Conservation (phyloP, 2,329 filamentous ascomycete species). For the Pyrenochaeta sp. region DNA sequence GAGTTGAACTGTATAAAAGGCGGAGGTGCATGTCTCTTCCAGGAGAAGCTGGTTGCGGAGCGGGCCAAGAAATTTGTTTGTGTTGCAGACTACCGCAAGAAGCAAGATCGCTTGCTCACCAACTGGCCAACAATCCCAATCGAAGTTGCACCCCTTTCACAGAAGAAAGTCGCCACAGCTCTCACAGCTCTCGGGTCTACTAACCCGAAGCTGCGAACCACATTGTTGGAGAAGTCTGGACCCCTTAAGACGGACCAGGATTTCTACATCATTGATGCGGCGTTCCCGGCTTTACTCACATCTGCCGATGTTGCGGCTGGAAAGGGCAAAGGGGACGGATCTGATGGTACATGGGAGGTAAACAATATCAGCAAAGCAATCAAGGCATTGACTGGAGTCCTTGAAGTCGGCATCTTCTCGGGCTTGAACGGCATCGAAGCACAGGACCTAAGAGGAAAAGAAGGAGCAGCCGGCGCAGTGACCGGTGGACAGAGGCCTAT, state of each 20-base stretch:
- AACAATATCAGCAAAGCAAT: slow-evolving; percentile 75
- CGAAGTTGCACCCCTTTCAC: slow-evolving; percentile 87
- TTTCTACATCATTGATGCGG: slow-evolving; percentile 91
- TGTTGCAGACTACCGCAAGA: slow-evolving; percentile 91
- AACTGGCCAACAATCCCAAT: slow-evolving; percentile 89
- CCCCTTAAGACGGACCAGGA: slow-evolving; percentile 86
- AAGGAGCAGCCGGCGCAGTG: slow-evolving; percentile 50
- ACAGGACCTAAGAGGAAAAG: slow-evolving; percentile 52
- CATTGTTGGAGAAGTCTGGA: slow-evolving; percentile 78
- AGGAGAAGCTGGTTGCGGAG: slow-evolving; percentile 94
- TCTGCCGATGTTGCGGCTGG: slow-evolving; percentile 59
- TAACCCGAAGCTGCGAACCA: slow-evolving; percentile 74
- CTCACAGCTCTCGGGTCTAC: slow-evolving; percentile 76
- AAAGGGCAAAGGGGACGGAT: slow-evolving; percentile 60
- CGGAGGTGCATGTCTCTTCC: slow-evolving; percentile 94
- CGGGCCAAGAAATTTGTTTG: slow-evolving; percentile 86
- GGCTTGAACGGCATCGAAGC: slow-evolving; percentile 79
- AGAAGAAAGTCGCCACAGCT: slow-evolving; percentile 75
- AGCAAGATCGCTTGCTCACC: slow-evolving; percentile 75
- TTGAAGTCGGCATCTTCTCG: slow-evolving; percentile 91
- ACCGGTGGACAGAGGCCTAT: slow-evolving; percentile 81
- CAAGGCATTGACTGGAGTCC: slow-evolving; percentile 82
- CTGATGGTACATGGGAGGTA: slow-evolving; percentile 79
- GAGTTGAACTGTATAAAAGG: slow-evolving; percentile 98
- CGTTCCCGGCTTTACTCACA: slow-evolving; percentile 77